phyloP scores from a whole-genome alignment of 495 filamentous ascomycete species.

The Talaromyces stipitatus region DNA sequence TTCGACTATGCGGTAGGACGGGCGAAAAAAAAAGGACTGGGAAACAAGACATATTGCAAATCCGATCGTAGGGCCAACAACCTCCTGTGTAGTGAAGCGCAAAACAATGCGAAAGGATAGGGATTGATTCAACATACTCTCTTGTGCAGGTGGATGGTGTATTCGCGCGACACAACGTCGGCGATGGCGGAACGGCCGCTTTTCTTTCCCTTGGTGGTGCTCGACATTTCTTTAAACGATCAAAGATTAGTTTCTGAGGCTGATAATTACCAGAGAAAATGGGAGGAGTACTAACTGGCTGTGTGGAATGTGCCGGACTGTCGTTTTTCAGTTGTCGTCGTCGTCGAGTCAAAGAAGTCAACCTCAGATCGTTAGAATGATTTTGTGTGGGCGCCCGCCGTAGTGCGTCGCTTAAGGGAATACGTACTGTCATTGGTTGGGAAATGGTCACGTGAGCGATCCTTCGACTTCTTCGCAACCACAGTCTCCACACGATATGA shows the following conservation, averaged over 20 bases:
- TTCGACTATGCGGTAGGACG: not conserved
- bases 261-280: not conserved
- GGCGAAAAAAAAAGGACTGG: too few relatives aligned
- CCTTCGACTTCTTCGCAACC: not conserved
- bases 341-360: slow-evolving; percentile 25
- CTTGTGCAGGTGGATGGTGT: slow-evolving; percentile 99
- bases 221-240: slow-evolving; percentile 59
- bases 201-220: slow-evolving; percentile 56
- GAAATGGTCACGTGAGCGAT: slow-evolving; percentile 7
- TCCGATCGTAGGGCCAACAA: not conserved
- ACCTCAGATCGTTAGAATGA: slow-evolving; percentile 14
- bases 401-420: slow-evolving; percentile 36
- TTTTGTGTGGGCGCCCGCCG: slow-evolving; percentile 30
- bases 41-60: not conserved
- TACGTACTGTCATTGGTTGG: slow-evolving; percentile 19
- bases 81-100: not conserved
- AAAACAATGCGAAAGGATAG: not conserved
- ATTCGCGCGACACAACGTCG: slow-evolving; percentile 98
- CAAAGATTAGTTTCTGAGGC: not conserved
- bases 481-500: not conserved
- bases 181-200: slow-evolving; percentile 82
- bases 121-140: slow-evolving; percentile 63
- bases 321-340: slow-evolving; percentile 32
- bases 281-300: slow-evolving; percentile 28
- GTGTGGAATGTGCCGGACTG: slow-evolving; percentile 30